Evolutionary conservation across 2,329 filamentous ascomycete species (phyloP), one percentile per base, ranked within the genome.

Genomic region (Penicillium sp.): DNA sequence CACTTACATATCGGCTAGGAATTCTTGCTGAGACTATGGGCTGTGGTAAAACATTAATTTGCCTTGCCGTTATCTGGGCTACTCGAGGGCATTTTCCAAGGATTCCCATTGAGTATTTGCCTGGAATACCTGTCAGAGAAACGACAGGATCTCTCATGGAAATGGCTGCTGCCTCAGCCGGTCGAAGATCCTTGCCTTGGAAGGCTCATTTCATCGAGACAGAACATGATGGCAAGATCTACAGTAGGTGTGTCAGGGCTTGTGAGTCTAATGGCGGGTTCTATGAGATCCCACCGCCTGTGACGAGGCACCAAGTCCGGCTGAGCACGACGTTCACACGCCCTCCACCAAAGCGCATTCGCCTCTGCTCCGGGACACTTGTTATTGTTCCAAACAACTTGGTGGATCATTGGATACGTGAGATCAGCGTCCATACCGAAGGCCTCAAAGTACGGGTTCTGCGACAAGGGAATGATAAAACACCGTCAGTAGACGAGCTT

Each of bases 1-100:
- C 46, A 29, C 44, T 47, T 8, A 50, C 26, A 27, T 31, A 22
- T 26, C 7, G 37, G 31, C 31, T 40, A 69, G 65, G 70, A 2
- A 72, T 74, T 22, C 64, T 74, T 20, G 70, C 72, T 8, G 72
- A 74, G 45, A 73, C 71, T 13, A 76, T 75, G 73, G 77, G 77
- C 24, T 71, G 74, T 38, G 90, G 91, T 0, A 97, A 96, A 71
- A 96, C 91, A 0, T 69, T 96, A 22, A 95, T 96, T 9, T 91
- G 86, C 53, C 70, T 97, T 14, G 77, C 85, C 6, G 70, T 89
- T 2, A 82, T 96, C 31, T 73, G 94, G 22, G 84, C 88, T 2
- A 95, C 88, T 0, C 82, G 79, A 57, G 74, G 82, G 26, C 78
- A 90, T 51, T 78, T 82, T 9, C 79, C 87, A 4, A 69, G 75